phyloP scores from a whole-genome alignment of 768 basidiomycete species.

The Botryobasidium botryosum region DNA sequence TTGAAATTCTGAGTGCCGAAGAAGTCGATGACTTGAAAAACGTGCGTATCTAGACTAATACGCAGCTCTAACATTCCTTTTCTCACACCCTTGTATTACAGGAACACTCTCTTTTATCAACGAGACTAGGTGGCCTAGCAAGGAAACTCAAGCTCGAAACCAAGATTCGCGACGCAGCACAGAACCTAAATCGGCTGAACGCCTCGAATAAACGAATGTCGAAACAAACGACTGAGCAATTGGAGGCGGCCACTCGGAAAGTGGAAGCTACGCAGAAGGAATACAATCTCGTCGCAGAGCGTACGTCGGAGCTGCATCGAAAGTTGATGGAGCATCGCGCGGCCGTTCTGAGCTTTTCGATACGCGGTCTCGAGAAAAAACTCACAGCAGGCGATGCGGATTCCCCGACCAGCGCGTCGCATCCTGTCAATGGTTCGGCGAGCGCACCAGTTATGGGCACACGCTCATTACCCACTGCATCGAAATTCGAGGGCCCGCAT shows the following conservation, averaged over 20 bases:
- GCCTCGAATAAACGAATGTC: conserved; percentile 36
- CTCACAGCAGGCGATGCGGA: conserved; percentile 5
- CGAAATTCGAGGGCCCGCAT: conserved; percentile 66
- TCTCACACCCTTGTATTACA: conserved; percentile 18
- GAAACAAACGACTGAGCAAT: conserved; percentile 51
- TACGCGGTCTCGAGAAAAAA: conserved; percentile 45
- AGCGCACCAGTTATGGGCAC: conserved; percentile 5
- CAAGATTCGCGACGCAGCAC: conserved; percentile 73
- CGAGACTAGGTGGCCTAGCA: conserved; percentile 44
- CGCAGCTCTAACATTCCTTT: neutral
- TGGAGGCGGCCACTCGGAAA: conserved; percentile 55
- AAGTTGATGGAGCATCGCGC: conserved; percentile 68
- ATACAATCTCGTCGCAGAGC: conserved; percentile 47
- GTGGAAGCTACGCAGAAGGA: conserved; percentile 57
- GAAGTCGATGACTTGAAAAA: conserved; percentile 57
- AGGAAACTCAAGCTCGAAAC: conserved; percentile 68
- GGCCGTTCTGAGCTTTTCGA: conserved; percentile 55
- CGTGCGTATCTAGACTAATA: conserved; percentile 22
- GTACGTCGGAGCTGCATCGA: conserved; percentile 41
- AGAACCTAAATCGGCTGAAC: conserved; percentile 35
- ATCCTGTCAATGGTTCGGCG: conserved; percentile 3
- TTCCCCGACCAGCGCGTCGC: conserved; percentile 7
- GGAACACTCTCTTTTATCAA: conserved; percentile 59
- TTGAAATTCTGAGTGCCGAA: conserved; percentile 57
- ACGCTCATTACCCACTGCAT: conserved; percentile 27